phyloP scores from a whole-genome alignment of 495 filamentous ascomycete species.

The Penicillium canescens region DNA sequence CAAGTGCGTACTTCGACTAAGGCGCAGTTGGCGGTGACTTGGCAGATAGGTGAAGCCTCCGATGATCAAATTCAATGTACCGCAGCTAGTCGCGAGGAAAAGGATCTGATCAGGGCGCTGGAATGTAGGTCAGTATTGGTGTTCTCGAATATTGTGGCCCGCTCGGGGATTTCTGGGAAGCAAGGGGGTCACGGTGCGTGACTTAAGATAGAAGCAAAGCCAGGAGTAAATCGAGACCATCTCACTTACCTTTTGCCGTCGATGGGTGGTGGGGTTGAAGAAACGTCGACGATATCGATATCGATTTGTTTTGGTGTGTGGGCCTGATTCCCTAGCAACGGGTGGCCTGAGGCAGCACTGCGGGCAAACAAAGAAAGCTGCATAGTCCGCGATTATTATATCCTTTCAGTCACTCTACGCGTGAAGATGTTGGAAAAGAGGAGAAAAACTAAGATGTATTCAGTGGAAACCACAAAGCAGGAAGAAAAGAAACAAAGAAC shows the following conservation, averaged over 20 bases:
- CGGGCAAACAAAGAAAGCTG: background rate
- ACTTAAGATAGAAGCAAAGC: too few species aligned
- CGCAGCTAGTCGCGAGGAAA: background rate
- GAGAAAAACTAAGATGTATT: too few species aligned
- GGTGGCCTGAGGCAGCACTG: constrained; percentile 20
- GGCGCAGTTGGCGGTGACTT: too few species aligned
- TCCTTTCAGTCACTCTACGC: too few species aligned
- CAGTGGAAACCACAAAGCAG: too few species aligned
- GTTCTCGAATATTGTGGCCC: background rate
- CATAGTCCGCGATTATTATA: background rate
- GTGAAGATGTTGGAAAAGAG: too few species aligned
- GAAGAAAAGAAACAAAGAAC: too few species aligned
- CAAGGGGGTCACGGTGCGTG: too few species aligned
- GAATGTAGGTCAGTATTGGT: constrained; percentile 1
- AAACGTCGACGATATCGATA: constrained; percentile 27
- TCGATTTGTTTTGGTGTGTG: constrained; percentile 21
- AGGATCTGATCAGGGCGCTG: background rate
- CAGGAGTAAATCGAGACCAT: background rate
- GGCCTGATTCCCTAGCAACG: constrained; percentile 24
- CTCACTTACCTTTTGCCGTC: background rate
- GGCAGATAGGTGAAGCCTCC: too few species aligned
- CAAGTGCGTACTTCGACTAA: too few species aligned
- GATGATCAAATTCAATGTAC: too few species aligned
- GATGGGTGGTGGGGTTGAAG: constrained; percentile 18
- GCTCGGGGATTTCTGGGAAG: background rate